Base-by-base conservation (phyloP, 73 alveolate genomes). In the Tetrahymena borealis region DNA sequence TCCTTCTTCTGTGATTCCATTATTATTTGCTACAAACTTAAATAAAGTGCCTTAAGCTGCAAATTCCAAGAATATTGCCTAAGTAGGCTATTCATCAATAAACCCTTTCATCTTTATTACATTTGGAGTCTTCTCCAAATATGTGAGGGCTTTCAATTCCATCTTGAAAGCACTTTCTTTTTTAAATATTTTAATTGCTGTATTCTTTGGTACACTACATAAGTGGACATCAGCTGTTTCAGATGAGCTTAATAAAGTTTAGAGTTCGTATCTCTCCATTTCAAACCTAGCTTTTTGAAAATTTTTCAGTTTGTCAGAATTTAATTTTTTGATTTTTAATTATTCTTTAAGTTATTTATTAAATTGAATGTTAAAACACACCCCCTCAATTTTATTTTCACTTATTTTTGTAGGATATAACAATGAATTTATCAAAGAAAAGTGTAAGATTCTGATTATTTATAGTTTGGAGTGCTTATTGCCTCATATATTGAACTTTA, bases 1-100 rank as follows among this genome's bases (percentile, higher is more conserved):
- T 77, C 94, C 93, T 78, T 91, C 94, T 93, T 97, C 99, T 4
- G 91, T 91, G 28, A 97, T 91, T 91, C 96, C 85, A 9, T 60
- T 60, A 35, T 60, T 60, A 60, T 60, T 60, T 24, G 85, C 85
- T 60, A 60, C 85, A 9, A 60, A 60, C 28, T 60, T 60, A 60
- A 60, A 60, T 1, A 60, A 35, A 18, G 85, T 60, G n/a, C 85
- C 85, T 6, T 60, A 24, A 0, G 85, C n/a, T 13, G 85, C 85
- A 60, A 24, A 60, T 28, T 60, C 85, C 28, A 60, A 20, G 85
- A 60, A n/a, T 13, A 60, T 60, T 18, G 85, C 85, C 35, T 60
- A 60, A 60, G 85, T 60, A 6, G 85, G 85, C 28, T 4, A 60
- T 35, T 60, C 85, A 60, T 60, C 85, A n/a, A 60, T 60, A n/a